Percentiles rank a stretch among this genome's conserved stretches.
These are phyloP conservation scores for Cyberlindnera bimundalis DNA, from an alignment of 805 yeast genomes.

Conservation along the genomic window DNA sequence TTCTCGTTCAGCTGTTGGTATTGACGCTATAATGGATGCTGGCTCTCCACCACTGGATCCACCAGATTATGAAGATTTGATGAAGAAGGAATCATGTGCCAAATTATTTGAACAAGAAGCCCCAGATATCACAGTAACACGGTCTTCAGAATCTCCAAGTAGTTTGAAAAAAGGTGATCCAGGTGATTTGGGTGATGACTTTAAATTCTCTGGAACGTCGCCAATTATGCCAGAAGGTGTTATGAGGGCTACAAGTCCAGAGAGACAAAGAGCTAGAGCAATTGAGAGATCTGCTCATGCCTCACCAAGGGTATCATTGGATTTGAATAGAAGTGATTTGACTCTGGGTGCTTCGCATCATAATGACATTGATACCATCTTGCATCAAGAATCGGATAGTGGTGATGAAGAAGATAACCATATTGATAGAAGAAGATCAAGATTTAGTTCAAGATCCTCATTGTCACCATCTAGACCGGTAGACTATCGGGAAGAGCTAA, in stretches of 20 bases:
- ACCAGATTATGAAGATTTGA: conserved; percentile 33
- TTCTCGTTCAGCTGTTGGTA: conserved; percentile 7
- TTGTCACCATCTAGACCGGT: conserved; percentile 4
- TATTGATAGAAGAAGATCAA: conserved; percentile 7
- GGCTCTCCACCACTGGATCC: conserved; percentile 30
- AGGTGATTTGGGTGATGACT: conserved; percentile 31
- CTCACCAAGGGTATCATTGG: conserved; percentile 20
- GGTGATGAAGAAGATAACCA: conserved; percentile 5
- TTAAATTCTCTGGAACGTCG: conserved; percentile 32
- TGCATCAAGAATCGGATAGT: not conserved
- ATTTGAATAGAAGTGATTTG: conserved; percentile 11
- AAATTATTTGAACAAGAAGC: conserved; percentile 3
- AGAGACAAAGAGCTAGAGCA: conserved; percentile 23
- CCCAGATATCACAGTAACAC: conserved; percentile 17
- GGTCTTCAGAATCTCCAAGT: conserved; percentile 16
- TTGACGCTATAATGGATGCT: conserved; percentile 20
- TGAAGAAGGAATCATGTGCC: conserved; percentile 16
- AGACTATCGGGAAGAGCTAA: conserved; percentile 11
- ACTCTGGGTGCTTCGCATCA: conserved; percentile 2
- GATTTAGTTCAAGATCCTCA: conserved; percentile 18
- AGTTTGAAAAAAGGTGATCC: conserved; percentile 12
- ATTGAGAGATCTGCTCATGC: conserved; percentile 16
- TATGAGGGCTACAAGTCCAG: conserved; percentile 31
- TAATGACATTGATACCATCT: conserved; percentile 10
- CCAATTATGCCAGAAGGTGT: conserved; percentile 34